phyloP scores from a whole-genome alignment of 2,329 filamentous ascomycete species.

The Nakataea oryzae region DNA sequence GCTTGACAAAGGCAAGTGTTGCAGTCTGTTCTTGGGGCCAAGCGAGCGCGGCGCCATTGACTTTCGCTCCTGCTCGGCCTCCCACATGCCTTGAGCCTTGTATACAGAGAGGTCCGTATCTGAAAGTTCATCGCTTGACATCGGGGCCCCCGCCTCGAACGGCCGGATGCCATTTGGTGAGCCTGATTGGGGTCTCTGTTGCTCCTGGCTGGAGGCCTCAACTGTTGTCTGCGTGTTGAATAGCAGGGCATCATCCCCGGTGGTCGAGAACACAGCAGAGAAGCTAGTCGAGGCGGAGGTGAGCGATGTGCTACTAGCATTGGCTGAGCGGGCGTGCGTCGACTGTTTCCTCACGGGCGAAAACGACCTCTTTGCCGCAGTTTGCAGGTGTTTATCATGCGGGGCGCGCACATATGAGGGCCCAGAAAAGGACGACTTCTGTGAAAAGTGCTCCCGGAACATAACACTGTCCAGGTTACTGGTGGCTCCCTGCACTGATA shows the following conservation, averaged over 20 bases:
- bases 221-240: slow-evolving; percentile 23
- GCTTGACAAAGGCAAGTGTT: neutral
- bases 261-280: slow-evolving; percentile 21
- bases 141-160: neutral
- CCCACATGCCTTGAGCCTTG: neutral
- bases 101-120: neutral
- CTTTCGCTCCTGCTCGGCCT: neutral
- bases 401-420: neutral
- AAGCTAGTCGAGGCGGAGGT: slow-evolving; percentile 3
- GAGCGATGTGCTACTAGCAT: slow-evolving; percentile 21
- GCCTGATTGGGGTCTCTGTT: neutral
- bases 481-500: neutral
- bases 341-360: neutral
- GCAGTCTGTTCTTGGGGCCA: neutral
- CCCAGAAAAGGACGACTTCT: neutral
- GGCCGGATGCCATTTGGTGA: neutral
- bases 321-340: slow-evolving; percentile 12
- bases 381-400: neutral
- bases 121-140: neutral
- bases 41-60: neutral
- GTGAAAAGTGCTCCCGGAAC: neutral
- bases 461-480: neutral
- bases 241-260: slow-evolving; percentile 9
- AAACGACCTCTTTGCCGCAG: neutral
- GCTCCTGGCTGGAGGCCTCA: slow-evolving; percentile 14